Conservation (phyloP, 805 yeast genomes). For the Ascoidea rubescens region DNA sequence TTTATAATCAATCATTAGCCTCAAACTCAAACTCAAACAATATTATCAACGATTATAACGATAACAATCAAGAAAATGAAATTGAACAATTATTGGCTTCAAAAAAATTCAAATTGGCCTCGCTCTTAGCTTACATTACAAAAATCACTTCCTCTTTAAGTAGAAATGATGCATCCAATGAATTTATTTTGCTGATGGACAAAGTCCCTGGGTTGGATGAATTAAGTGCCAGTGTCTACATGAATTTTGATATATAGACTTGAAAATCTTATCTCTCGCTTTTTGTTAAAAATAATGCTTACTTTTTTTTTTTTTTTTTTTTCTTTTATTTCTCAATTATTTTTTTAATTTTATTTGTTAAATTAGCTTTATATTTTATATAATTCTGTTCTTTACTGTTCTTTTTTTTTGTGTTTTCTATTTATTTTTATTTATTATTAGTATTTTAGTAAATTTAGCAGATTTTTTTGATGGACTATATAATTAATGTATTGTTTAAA, state of each 20-base stretch:
- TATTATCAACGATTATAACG: constrained; percentile 3
- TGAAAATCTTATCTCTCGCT: too few relatives aligned
- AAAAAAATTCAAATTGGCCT: constrained; percentile 43
- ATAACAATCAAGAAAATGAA: constrained; percentile 2
- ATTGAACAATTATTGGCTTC: constrained; percentile 17
- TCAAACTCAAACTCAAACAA: constrained; percentile 6
- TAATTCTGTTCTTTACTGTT: too few relatives aligned
- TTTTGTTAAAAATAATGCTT: too few relatives aligned
- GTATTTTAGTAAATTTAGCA: too few relatives aligned
- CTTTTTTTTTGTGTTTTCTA: too few relatives aligned
- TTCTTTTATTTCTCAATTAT: too few relatives aligned
- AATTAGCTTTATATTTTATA: too few relatives aligned
- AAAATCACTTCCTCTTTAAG: constrained; percentile 47
- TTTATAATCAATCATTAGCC: constrained; percentile 8
- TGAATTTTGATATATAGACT: constrained; percentile 38
- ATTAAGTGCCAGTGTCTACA: constrained; percentile 79
- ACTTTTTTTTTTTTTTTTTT: too few relatives aligned
- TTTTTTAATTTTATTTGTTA: too few relatives aligned
- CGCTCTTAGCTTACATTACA: constrained; percentile 52
- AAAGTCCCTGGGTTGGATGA: constrained; percentile 60
- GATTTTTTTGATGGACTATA: too few relatives aligned
- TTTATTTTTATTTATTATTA: too few relatives aligned
- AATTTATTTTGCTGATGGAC: constrained; percentile 32
- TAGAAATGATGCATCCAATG: constrained; percentile 28
- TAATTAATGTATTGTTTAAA: too few relatives aligned